Percentiles rank a stretch among this genome's conserved stretches.
Conservation (phyloP, 805 yeast species). For the Candida mattraensis region DNA sequence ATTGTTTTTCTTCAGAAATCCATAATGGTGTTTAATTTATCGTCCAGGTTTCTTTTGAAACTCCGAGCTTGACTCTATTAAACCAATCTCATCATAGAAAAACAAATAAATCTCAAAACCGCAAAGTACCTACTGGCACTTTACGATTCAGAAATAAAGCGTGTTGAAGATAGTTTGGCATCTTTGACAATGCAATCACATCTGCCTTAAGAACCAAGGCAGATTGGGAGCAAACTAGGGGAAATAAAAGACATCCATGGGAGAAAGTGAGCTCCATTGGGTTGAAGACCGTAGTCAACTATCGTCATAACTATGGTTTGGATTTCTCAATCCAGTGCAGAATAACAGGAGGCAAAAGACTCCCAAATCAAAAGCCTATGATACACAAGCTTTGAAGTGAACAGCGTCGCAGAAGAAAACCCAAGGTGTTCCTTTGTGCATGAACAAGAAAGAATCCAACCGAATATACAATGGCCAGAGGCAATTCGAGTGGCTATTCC, state of each 20-base stretch:
- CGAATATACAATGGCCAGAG: slow-evolving; percentile 14
- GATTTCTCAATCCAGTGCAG: slow-evolving; percentile 60
- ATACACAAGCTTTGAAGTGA: slow-evolving; percentile 12
- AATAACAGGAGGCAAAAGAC: slow-evolving; percentile 31
- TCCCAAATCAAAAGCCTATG: slow-evolving; percentile 12
- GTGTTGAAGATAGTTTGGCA: slow-evolving; percentile 63
- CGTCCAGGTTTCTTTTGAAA: slow-evolving; percentile 53
- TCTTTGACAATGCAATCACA: slow-evolving; percentile 61
- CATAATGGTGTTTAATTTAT: slow-evolving; percentile 32
- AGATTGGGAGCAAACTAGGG: slow-evolving; percentile 26
- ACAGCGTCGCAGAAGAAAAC: too few relatives aligned
- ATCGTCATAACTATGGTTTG: slow-evolving; percentile 78
- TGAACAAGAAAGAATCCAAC: neutral
- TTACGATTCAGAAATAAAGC: too few relatives aligned
- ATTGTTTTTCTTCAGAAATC: slow-evolving; percentile 22
- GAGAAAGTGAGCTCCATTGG: slow-evolving; percentile 85
- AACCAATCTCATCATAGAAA: slow-evolving; percentile 64
- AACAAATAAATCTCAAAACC: too few relatives aligned
- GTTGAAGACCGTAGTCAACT: slow-evolving; percentile 47
- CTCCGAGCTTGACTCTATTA: slow-evolving; percentile 93
- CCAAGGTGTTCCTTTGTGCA: neutral
- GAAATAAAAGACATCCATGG: slow-evolving; percentile 51
- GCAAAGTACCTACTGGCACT: neutral
- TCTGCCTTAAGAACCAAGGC: slow-evolving; percentile 11
- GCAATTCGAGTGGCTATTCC: slow-evolving; percentile 8